Evolutionary conservation across 495 filamentous ascomycete species (phyloP).

Genomic region (Aspergillus campestris): DNA sequence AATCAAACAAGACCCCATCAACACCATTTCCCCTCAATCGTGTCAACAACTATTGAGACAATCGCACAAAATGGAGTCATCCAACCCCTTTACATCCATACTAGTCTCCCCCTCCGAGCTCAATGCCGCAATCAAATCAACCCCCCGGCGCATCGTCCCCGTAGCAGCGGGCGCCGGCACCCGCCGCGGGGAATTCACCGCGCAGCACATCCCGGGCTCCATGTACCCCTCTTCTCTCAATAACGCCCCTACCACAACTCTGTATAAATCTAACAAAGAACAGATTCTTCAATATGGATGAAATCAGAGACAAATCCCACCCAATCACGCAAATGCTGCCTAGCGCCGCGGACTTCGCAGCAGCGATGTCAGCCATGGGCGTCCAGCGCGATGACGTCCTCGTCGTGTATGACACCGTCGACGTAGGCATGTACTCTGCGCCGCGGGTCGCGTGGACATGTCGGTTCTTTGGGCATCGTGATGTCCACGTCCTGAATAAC

Average conservation of each 20-base stretch:
- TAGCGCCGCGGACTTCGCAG: slow-evolving; percentile 13
- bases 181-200: slow-evolving; percentile 6
- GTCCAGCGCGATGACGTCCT: slow-evolving; percentile 20
- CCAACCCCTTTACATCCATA: slow-evolving; percentile 9
- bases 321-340: slow-evolving; percentile 25
- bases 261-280: not conserved
- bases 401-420: slow-evolving; percentile 24
- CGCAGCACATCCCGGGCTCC: slow-evolving; percentile 21
- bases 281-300: slow-evolving; percentile 28
- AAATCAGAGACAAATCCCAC: slow-evolving; percentile 14
- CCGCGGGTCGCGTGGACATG: slow-evolving; percentile 26
- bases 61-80: too few relatives aligned
- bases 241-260: not conserved
- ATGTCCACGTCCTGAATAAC: slow-evolving; percentile 27
- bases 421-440: slow-evolving; percentile 21
- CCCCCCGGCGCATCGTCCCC: slow-evolving; percentile 16
- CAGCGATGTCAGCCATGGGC: slow-evolving; percentile 13
- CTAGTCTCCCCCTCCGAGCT: slow-evolving; percentile 15
- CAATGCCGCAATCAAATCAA: not conserved
- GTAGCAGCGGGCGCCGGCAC: slow-evolving; percentile 14
- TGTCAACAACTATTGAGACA: too few relatives aligned
- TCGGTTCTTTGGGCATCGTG: slow-evolving; percentile 16
- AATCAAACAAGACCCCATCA: too few relatives aligned
- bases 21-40: too few relatives aligned
- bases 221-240: slow-evolving; percentile 11